Percentiles rank a stretch among this genome's conserved stretches.
Evolutionary conservation across 331 rosid species (phyloP).

Genomic region (Telfairia occidentalis): DNA sequence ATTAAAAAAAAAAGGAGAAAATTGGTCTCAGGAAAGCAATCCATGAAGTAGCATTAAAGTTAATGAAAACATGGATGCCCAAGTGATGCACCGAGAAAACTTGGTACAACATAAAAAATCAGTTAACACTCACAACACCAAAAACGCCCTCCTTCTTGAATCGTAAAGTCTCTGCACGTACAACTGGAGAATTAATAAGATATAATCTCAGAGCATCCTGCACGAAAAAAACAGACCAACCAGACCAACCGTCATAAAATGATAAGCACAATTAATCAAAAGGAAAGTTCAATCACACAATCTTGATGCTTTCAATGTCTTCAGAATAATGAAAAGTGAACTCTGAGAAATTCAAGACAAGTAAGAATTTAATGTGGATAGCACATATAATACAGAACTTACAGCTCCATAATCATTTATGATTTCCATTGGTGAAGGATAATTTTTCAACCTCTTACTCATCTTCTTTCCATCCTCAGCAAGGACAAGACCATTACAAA

Average conservation of each 20-base stretch:
- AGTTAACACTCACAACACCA: slow-evolving; percentile 69
- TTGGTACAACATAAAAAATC: background rate
- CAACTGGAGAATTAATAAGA: slow-evolving; percentile 95
- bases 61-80: background rate
- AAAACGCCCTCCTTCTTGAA: slow-evolving; percentile 96
- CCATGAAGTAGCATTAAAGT: background rate
- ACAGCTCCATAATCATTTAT: slow-evolving; percentile 91
- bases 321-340: background rate
- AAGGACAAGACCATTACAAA: slow-evolving; percentile 96
- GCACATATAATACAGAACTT: slow-evolving; percentile 23
- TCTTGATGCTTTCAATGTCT: background rate
- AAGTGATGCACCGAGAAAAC: background rate
- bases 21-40: background rate
- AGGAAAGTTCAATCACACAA: background rate
- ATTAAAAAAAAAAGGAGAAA: background rate
- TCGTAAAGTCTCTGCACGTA: slow-evolving; percentile 88
- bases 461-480: slow-evolving; percentile 98
- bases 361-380: background rate
- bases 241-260: background rate
- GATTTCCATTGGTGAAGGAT: slow-evolving; percentile 85
- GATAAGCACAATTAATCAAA: background rate
- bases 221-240: slow-evolving; percentile 14
- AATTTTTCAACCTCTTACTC: slow-evolving; percentile 95
- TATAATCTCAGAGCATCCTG: slow-evolving; percentile 89
- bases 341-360: background rate